Conservation (phyloP, 2,329 filamentous ascomycete genomes). For the Paraphaeosphaeria sporulosa region DNA sequence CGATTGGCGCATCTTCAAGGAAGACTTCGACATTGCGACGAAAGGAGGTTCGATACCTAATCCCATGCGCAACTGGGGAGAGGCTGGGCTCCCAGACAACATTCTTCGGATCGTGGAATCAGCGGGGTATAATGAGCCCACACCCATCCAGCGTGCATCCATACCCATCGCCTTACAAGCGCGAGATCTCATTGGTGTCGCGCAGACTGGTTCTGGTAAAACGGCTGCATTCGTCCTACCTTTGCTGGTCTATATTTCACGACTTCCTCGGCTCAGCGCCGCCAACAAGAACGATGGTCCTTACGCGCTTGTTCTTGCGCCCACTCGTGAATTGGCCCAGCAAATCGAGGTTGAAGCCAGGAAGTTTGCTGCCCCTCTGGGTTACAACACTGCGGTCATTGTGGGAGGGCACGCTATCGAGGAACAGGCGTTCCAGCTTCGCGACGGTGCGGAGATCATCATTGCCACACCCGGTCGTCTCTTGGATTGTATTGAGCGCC, state of each 20-base stretch:
- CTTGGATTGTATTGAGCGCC: slow-evolving; percentile 94
- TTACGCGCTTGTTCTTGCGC: slow-evolving; percentile 95
- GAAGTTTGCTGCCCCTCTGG: slow-evolving; percentile 89
- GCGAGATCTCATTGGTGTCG: slow-evolving; percentile 96
- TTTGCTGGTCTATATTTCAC: slow-evolving; percentile 91
- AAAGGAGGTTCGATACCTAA: slow-evolving; percentile 93
- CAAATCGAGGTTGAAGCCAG: slow-evolving; percentile 94
- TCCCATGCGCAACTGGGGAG: slow-evolving; percentile 93
- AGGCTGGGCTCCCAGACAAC: slow-evolving; percentile 79
- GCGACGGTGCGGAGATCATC: slow-evolving; percentile 94
- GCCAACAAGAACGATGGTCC: slow-evolving; percentile 91
- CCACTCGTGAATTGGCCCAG: slow-evolving; percentile 95
- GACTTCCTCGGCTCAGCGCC: slow-evolving; percentile 84
- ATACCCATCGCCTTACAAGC: slow-evolving; percentile 94
- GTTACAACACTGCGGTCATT: slow-evolving; percentile 94
- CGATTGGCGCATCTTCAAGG: slow-evolving; percentile 99
- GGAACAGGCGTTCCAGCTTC: slow-evolving; percentile 87
- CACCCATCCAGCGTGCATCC: slow-evolving; percentile 89
- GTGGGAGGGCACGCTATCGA: slow-evolving; percentile 97
- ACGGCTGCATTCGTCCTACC: slow-evolving; percentile 94
- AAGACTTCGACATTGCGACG: slow-evolving; percentile 95
- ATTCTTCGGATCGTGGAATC: slow-evolving; percentile 82
- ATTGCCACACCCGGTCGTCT: slow-evolving; percentile 98
- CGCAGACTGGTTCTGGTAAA: slow-evolving; percentile 97
- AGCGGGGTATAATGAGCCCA: slow-evolving; percentile 91